A percentile compares a stretch with the other conserved stretches of the same genome.
Evolutionary conservation across 495 filamentous ascomycete species (phyloP).

Genomic region (Darksidea phi): DNA sequence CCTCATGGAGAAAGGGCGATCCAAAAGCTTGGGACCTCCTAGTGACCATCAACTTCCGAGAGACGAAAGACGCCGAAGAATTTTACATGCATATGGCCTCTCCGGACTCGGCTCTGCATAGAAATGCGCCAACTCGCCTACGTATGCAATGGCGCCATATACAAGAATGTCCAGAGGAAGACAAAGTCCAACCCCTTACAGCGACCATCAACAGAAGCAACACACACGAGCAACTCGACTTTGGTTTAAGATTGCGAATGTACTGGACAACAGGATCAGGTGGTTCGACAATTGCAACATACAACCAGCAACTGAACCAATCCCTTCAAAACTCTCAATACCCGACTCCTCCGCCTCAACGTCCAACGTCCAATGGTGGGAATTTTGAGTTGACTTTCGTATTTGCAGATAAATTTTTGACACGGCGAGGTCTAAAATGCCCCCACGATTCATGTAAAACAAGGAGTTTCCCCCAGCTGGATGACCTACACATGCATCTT

Average conservation of each 20-base stretch:
- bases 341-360: background rate
- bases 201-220: background rate
- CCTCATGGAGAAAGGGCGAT: no score
- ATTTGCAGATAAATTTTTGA: no score
- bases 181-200: background rate
- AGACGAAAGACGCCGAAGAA: no score
- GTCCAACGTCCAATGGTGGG: background rate
- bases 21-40: no score
- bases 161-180: background rate
- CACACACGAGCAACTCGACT: background rate
- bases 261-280: background rate
- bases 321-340: background rate
- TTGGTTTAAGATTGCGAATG: background rate
- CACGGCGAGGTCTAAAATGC: no score
- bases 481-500: no score
- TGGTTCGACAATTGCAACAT: background rate
- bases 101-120: no score
- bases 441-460: no score
- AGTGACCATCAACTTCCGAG: no score
- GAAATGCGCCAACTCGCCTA: no score
- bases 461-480: no score
- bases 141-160: background rate
- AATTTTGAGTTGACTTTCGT: background rate
- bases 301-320: background rate
- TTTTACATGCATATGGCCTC: no score